Conservation (phyloP, 2,329 filamentous ascomycete species). For the Cordyceps tenuipes region DNA sequence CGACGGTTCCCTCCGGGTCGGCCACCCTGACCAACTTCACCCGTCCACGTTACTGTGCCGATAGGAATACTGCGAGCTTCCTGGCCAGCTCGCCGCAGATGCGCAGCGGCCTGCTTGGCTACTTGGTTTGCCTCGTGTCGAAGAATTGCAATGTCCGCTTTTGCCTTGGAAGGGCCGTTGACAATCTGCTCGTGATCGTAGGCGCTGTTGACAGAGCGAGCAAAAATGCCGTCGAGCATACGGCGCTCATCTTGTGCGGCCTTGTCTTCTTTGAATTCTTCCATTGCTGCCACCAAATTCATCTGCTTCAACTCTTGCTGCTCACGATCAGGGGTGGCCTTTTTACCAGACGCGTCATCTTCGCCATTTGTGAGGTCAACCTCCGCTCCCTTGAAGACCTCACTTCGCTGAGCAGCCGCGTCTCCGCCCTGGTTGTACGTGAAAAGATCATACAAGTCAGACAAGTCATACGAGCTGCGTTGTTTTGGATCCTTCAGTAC, state of each 20-base stretch:
- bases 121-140: constrained; percentile 74
- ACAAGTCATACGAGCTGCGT: constrained; percentile 80
- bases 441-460: constrained; percentile 88
- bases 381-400: constrained; percentile 81
- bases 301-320: constrained; percentile 43
- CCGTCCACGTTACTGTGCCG: constrained; percentile 91
- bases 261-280: constrained; percentile 51
- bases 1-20: constrained; percentile 51
- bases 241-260: constrained; percentile 57
- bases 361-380: constrained; percentile 33
- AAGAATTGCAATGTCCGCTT: constrained; percentile 69
- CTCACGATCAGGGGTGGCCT: constrained; percentile 21
- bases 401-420: constrained; percentile 65
- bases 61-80: constrained; percentile 65
- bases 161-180: constrained; percentile 61
- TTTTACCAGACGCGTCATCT: constrained; percentile 7
- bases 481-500: constrained; percentile 92
- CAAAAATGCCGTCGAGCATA: constrained; percentile 83
- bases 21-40: constrained; percentile 69
- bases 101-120: constrained; percentile 67
- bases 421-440: constrained; percentile 50
- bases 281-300: constrained; percentile 53
- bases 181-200: constrained; percentile 91
- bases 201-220: constrained; percentile 79
- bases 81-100: constrained; percentile 65